Percentiles rank a stretch among this genome's conserved stretches.
phyloP scores from a whole-genome alignment of 225 moss, liverwort and hornwort genomes.

The Asterella californica region DNA sequence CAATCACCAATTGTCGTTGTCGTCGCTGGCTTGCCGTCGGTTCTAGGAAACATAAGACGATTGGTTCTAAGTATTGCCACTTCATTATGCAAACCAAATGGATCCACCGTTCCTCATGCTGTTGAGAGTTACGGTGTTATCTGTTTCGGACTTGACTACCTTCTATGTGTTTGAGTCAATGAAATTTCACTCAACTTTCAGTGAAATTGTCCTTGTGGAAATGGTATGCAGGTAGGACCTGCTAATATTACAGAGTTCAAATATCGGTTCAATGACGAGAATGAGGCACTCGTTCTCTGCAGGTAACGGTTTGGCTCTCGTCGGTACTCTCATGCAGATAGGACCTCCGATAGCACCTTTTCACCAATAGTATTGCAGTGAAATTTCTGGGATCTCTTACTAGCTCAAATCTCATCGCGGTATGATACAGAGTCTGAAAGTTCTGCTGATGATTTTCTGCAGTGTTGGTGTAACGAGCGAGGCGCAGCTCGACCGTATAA shows the following conservation, averaged over 20 bases:
- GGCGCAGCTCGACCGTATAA: conserved; percentile 57
- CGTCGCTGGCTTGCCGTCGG: too few species aligned
- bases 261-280: conserved; percentile 57
- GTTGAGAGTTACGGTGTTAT: too few species aligned
- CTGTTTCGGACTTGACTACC: not conserved
- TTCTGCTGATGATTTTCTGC: not conserved
- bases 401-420: not conserved
- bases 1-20: too few species aligned
- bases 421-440: not conserved
- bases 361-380: not conserved
- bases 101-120: too few species aligned
- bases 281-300: conserved; percentile 78
- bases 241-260: conserved; percentile 83
- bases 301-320: conserved; percentile 26
- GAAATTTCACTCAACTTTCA: not conserved
- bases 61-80: too few species aligned
- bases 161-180: not conserved
- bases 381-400: not conserved
- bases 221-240: conserved; percentile 50
- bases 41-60: too few species aligned
- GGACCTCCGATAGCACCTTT: not conserved
- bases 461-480: conserved; percentile 71
- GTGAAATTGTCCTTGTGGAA: not conserved
- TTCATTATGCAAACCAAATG: too few species aligned
- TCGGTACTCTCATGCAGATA: not conserved